These are phyloP conservation scores for Linderniella brevidens DNA, from an alignment of 257 asterid species.

Conservation along the genomic window DNA sequence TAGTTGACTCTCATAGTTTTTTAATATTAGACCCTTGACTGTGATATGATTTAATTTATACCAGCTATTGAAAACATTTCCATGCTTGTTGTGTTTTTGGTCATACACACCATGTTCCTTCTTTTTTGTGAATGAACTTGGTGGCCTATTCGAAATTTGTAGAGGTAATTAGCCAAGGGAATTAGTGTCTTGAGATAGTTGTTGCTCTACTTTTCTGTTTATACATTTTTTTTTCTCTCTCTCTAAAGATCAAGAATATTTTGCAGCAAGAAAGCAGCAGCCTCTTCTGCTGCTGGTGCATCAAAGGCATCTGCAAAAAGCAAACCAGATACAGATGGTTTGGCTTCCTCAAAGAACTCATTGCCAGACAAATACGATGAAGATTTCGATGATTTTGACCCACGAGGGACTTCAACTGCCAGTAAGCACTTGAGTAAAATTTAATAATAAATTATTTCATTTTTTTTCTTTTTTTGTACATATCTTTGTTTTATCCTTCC, in stretches of 20 bases:
- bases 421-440: slow-evolving; percentile 32
- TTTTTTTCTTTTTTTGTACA: too few species aligned
- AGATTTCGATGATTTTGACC: slow-evolving; percentile 87
- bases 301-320: slow-evolving; percentile 23
- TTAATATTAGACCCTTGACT: slow-evolving; percentile 5
- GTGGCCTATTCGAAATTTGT: too few species aligned
- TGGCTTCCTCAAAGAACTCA: slow-evolving; percentile 29
- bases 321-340: slow-evolving; percentile 25
- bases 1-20: too few species aligned
- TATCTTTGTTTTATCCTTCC: too few species aligned
- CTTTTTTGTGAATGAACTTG: too few species aligned
- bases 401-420: slow-evolving; percentile 62
- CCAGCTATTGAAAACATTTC: too few species aligned
- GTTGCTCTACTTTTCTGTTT: not conserved
- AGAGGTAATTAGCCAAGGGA: too few species aligned
- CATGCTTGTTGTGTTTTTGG: not conserved
- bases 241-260: slow-evolving; percentile 16
- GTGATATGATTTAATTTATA: slow-evolving; percentile 1
- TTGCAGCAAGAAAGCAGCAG: slow-evolving; percentile 50
- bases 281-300: slow-evolving; percentile 20
- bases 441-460: too few species aligned
- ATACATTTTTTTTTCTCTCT: not conserved
- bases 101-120: too few species aligned
- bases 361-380: slow-evolving; percentile 38
- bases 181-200: not conserved